Evolutionary conservation across 768 basidiomycete species (phyloP).

Genomic region (Tremella yokohamensis): DNA sequence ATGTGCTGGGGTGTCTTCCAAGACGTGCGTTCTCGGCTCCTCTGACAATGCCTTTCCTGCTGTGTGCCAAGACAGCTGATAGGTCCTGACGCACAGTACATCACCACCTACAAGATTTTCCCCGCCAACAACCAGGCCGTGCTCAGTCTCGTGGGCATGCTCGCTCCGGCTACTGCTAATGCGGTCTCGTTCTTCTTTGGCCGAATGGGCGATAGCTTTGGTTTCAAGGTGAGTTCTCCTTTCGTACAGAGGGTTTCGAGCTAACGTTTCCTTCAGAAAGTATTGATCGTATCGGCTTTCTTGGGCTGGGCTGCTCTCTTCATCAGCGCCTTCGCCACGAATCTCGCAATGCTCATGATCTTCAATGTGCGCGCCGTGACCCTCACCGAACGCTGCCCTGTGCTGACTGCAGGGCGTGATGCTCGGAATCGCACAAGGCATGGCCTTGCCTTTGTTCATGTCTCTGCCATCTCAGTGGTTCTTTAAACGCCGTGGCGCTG

Average conservation of each 20-base stretch:
- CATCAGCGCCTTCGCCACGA: slow-evolving; percentile 20
- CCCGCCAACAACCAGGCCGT: slow-evolving; percentile 9
- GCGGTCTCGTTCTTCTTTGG: slow-evolving; percentile 25
- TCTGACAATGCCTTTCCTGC: not conserved
- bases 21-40: not conserved
- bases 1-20: slow-evolving; percentile 36
- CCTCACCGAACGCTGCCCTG: not conserved
- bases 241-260: not conserved
- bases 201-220: slow-evolving; percentile 32
- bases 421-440: slow-evolving; percentile 27
- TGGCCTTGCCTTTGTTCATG: slow-evolving; percentile 42
- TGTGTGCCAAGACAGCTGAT: not conserved
- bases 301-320: slow-evolving; percentile 26
- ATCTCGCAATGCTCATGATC: slow-evolving; percentile 29
- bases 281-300: slow-evolving; percentile 18
- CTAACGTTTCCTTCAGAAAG: slow-evolving; percentile 10
- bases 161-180: slow-evolving; percentile 19
- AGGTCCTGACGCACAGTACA: not conserved
- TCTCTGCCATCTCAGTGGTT: slow-evolving; percentile 46
- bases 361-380: slow-evolving; percentile 17
- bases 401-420: slow-evolving; percentile 23
- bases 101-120: slow-evolving; percentile 2
- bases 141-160: slow-evolving; percentile 11
- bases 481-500: slow-evolving; percentile 34
- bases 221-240: slow-evolving; percentile 25